A percentile compares a stretch with the other conserved stretches of the same genome.
Conservation (phyloP, 2,329 filamentous ascomycete genomes). For the Ophiostoma himal-ulmi region DNA sequence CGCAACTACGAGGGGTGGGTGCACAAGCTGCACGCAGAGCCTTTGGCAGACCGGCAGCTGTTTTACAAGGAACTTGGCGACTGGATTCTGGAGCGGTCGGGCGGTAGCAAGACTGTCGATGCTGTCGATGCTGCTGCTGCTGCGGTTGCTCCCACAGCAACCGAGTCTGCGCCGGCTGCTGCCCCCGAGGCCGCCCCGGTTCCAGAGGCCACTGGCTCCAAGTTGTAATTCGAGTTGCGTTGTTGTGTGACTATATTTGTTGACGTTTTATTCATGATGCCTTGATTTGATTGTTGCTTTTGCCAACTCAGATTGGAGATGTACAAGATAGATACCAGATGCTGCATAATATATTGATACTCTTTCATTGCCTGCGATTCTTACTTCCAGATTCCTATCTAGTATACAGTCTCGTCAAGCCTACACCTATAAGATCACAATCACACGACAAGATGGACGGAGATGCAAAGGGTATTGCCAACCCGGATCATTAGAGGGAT, state of each 20-base stretch:
- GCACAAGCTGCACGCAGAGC: constrained; percentile 66
- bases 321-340: not conserved
- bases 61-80: constrained; percentile 55
- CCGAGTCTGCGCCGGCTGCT: constrained; percentile 8
- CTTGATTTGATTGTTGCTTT: not conserved
- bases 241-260: not conserved
- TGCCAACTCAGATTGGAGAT: not conserved
- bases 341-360: not conserved
- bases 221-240: constrained; percentile 5
- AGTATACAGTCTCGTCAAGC: not conserved
- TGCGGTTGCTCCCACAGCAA: not conserved
- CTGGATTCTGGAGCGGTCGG: constrained; percentile 55
- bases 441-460: not conserved
- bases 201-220: constrained; percentile 10
- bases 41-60: constrained; percentile 41
- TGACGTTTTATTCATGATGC: not conserved
- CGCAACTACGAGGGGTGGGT: constrained; percentile 70
- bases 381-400: not conserved
- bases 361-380: not conserved
- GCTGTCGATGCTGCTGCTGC: not conserved
- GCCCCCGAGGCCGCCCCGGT: not conserved
- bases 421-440: not conserved
- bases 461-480: not conserved
- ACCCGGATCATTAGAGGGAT: not conserved
- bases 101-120: constrained; percentile 16